Base-by-base conservation (phyloP, 2,329 filamentous ascomycete species). In the Annulohypoxylon truncatum region DNA sequence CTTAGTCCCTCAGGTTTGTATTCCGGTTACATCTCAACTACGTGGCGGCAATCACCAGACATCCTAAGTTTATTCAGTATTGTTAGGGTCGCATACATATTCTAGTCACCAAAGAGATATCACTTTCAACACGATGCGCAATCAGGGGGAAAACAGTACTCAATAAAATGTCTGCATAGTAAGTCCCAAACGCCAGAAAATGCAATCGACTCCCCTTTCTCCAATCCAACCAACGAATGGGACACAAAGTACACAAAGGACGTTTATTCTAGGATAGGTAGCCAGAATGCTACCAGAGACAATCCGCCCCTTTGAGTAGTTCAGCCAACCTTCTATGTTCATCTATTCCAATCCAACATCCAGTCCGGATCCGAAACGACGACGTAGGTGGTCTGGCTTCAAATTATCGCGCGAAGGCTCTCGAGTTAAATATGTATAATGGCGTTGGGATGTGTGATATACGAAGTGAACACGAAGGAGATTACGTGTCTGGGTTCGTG, bases 391-490 rank as follows among this genome's bases (percentile, higher is more conserved):
- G 33, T 51, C 26, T 33, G 58, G 31, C 56, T 55, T 35, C 33
- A 61, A 61, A 61, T 66, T 67, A 64, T 51, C 63, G 56, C 58
- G 50, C 64, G 53, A 71, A 66, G 52, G 44, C 46, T 67, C 54
- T 52, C 2, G 51, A 71, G 67, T 72, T 71, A 71, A 73, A 71
- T 52, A 57, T 59, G 40, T 64, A 67, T 72, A 69, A 58, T 61
- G 58, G 38, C 53, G 64, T 70, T 52, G 64, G 61, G 53, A 52
- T 42, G 62, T 56, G 47, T 61, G 31, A 44, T 58, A 55, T 70
- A 56, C 40, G 71, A 73, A 74, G 71, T 44, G 66, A 73, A 73
- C 65, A 70, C 67, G 71, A 74, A 73, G 62, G 56, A 62, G 68
- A 75, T 64, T 62, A 44, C 64, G 66, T 66, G 62, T 58, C 55